Conservation (phyloP, 768 basidiomycete genomes). For the Hydnomerulius pinastri region DNA sequence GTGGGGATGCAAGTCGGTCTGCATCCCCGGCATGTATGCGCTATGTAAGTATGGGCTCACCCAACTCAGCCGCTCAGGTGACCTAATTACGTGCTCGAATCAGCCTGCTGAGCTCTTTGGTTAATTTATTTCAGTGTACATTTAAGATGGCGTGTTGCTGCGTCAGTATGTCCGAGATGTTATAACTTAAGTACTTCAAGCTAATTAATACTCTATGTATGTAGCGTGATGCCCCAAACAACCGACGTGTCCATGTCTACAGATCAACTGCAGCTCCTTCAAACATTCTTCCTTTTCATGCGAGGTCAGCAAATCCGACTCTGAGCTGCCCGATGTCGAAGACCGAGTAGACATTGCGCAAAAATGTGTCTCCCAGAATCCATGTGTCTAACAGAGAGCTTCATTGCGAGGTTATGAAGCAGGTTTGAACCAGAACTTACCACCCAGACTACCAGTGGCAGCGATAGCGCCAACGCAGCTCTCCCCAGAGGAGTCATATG, state of each 20-base stretch:
- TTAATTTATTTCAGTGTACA: too few relatives aligned
- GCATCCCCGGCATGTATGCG: not conserved
- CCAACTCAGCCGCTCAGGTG: not conserved
- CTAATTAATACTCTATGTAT: not conserved
- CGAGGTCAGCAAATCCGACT: slow-evolving; percentile 43
- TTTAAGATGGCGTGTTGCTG: too few relatives aligned
- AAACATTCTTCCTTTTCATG: slow-evolving; percentile 8
- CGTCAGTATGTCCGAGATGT: too few relatives aligned
- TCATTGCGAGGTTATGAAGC: too few relatives aligned
- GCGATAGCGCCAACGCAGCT: slow-evolving; percentile 23
- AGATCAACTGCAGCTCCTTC: not conserved
- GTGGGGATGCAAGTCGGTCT: not conserved
- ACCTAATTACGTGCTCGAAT: slow-evolving; percentile 2
- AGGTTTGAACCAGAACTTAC: slow-evolving; percentile 15
- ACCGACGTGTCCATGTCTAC: not conserved
- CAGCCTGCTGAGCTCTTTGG: not conserved
- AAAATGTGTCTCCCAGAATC: slow-evolving; percentile 42
- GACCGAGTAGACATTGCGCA: slow-evolving; percentile 47
- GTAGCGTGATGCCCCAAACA: not conserved
- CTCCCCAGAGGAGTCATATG: slow-evolving; percentile 6
- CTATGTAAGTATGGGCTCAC: not conserved
- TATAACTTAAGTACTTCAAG: not conserved
- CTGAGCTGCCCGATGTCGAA: slow-evolving; percentile 42
- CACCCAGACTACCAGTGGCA: slow-evolving; percentile 15
- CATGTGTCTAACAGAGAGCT: slow-evolving; percentile 33